Conservation (phyloP, 768 basidiomycete species). For the Psilocybe cubensis region DNA sequence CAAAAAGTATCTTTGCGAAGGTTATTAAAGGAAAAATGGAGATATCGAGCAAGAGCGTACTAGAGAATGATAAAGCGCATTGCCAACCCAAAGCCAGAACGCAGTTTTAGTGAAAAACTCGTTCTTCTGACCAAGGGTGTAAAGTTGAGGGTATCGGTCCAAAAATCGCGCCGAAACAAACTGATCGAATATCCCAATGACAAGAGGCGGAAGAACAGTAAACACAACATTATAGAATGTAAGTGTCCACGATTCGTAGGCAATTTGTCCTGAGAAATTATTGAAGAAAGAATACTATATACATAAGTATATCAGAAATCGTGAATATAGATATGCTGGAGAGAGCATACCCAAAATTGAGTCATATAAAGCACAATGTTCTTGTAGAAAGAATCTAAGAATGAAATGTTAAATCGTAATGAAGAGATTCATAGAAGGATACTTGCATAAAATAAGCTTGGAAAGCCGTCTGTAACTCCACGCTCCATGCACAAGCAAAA, state of each 20-base stretch:
- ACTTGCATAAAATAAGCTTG: constrained; percentile 93
- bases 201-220: constrained; percentile 93
- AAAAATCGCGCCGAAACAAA: constrained; percentile 97
- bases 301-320: background rate
- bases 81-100: constrained; percentile 92
- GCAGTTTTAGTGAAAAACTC: constrained; percentile 89
- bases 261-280: constrained; percentile 98
- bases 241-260: constrained; percentile 98
- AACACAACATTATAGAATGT: constrained; percentile 97
- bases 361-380: constrained; percentile 99
- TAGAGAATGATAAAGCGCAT: constrained; percentile 89
- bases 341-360: constrained; percentile 88
- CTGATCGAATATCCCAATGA: constrained; percentile 98
- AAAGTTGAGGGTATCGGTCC: constrained; percentile 96
- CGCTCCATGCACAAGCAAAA: constrained; percentile 94
- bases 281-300: constrained; percentile 97
- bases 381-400: constrained; percentile 95
- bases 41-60: constrained; percentile 48
- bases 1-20: constrained; percentile 71
- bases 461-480: constrained; percentile 98
- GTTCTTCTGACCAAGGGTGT: constrained; percentile 92
- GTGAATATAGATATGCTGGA: background rate
- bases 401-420: constrained; percentile 6
- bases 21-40: constrained; percentile 3
- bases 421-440: background rate